Base-by-base conservation (phyloP, 768 basidiomycete species). In the Mycena venus region DNA sequence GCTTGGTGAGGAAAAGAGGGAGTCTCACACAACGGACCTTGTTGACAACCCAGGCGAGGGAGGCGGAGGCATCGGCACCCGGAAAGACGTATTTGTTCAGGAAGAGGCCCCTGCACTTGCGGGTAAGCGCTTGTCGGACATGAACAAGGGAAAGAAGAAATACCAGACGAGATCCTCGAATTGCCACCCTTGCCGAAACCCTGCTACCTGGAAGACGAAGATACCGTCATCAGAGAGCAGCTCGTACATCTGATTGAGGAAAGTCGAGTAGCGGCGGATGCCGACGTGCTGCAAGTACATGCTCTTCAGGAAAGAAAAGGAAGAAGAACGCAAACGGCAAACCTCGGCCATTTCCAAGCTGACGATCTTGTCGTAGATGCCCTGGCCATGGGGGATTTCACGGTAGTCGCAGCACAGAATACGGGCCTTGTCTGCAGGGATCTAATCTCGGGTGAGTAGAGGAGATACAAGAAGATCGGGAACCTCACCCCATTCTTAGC, bases 71-170 rank as follows among this genome's bases (percentile, higher is more conserved):
- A 79, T 99, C 98, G 4, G 98, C 98, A 81, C 98, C 98, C 51
- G 98, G 98, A 93, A 99, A 99, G 81, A 99, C 86, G 77, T 99
- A 99, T 80, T 97, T 97, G 91, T 95, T 97, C 96, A 97, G 97
- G 88, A 97, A 98, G 27, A 97, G 89, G 77, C 96, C 97, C 95
- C 94, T 94, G 47, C 7, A 40, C n/a, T 44, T 2, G 19, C 15
- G 32, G 60, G 70, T 17, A 75, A 62, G 12, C 27, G 7, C 29
- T 51, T 7, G 29, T 27, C 2, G 9, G 32, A 34, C 25, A 34
- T 23, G 32, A 10, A n/a, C 23, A 7, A 31, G 55, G 34, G 21
- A 5, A 11, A 23, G n/a, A 14, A 82, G 85, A 44, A 29, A 34
- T 79, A 93, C 96, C 98, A 99, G 78, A 96, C 92, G 69, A 99